Evolutionary conservation across 1,284 basidiomycete species (phyloP).

Genomic region (Rhodotorula sp.): DNA sequence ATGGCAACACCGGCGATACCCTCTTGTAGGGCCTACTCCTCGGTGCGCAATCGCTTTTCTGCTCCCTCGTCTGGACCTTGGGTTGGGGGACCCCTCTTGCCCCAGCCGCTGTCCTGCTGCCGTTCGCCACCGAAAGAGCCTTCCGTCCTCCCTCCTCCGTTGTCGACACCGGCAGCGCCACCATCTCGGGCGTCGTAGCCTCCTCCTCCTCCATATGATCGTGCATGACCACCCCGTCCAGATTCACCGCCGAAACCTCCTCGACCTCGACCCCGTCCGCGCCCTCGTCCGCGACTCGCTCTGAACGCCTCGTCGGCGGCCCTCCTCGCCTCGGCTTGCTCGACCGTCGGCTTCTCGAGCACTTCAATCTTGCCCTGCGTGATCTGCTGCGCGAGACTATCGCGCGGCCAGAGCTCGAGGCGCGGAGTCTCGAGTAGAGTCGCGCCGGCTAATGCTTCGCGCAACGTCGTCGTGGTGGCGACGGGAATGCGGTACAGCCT

Average conservation of each 20-base stretch:
- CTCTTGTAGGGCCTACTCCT: background rate
- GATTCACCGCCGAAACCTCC: background rate
- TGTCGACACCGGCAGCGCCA: background rate
- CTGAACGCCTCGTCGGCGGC: background rate
- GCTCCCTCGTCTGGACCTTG: background rate
- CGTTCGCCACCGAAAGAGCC: background rate
- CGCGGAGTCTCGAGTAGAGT: slow-evolving; percentile 34
- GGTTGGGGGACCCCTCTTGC: slow-evolving; percentile 9
- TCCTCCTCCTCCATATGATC: background rate
- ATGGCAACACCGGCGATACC: too few species aligned
- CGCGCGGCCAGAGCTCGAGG: slow-evolving; percentile 36
- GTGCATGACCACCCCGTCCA: background rate
- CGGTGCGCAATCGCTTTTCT: background rate
- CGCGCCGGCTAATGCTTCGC: slow-evolving; percentile 12
- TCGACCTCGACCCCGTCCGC: slow-evolving; percentile 1
- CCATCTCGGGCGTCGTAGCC: background rate
- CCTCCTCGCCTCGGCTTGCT: slow-evolving; percentile 12
- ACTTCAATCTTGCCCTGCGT: slow-evolving; percentile 23
- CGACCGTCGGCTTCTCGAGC: slow-evolving; percentile 18
- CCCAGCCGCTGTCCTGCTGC: slow-evolving; percentile 33
- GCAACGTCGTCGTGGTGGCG: slow-evolving; percentile 11
- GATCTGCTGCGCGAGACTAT: slow-evolving; percentile 22
- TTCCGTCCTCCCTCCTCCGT: background rate
- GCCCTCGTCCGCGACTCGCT: slow-evolving; percentile 9
- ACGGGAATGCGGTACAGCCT: slow-evolving; percentile 8